Percentiles rank a stretch among this genome's conserved stretches.
Conservation (phyloP, 495 filamentous ascomycete genomes). For the Penicillium parvum region DNA sequence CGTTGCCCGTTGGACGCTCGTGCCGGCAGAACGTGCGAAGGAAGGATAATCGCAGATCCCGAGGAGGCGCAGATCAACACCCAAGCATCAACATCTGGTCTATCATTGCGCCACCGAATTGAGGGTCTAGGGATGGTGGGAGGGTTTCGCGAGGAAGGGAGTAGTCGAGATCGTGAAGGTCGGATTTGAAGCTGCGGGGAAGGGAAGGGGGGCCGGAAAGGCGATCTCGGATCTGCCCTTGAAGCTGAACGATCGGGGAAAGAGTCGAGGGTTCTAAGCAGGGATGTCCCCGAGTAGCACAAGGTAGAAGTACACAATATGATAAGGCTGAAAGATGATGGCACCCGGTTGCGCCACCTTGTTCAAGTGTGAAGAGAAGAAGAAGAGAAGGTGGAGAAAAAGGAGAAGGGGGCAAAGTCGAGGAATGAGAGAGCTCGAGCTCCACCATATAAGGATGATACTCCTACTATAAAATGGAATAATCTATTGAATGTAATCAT, state of each 20-base stretch:
- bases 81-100: conserved; percentile 27
- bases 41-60: conserved; percentile 19
- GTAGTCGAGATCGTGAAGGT: too few species aligned
- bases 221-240: conserved; percentile 16
- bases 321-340: too few species aligned
- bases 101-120: conserved; percentile 27
- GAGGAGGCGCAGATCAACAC: conserved; percentile 37
- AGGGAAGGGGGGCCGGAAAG: conserved; percentile 11
- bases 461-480: too few species aligned
- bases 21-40: conserved; percentile 33
- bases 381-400: neutral
- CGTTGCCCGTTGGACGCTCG: conserved; percentile 21
- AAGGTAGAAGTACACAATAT: too few species aligned
- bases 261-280: neutral
- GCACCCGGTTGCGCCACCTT: too few species aligned
- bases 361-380: neutral
- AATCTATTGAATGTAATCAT: too few species aligned
- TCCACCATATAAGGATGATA: neutral
- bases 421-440: neutral
- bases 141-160: too few species aligned
- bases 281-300: neutral
- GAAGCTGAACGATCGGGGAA: conserved; percentile 4
- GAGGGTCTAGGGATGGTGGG: conserved; percentile 25
- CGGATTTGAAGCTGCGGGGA: conserved; percentile 20
- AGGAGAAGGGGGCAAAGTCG: neutral